Percentiles rank a stretch among this genome's conserved stretches.
These are phyloP conservation scores for Violaceomyces palustris DNA, from an alignment of 1,284 basidiomycete genomes.

Conservation along the genomic window DNA sequence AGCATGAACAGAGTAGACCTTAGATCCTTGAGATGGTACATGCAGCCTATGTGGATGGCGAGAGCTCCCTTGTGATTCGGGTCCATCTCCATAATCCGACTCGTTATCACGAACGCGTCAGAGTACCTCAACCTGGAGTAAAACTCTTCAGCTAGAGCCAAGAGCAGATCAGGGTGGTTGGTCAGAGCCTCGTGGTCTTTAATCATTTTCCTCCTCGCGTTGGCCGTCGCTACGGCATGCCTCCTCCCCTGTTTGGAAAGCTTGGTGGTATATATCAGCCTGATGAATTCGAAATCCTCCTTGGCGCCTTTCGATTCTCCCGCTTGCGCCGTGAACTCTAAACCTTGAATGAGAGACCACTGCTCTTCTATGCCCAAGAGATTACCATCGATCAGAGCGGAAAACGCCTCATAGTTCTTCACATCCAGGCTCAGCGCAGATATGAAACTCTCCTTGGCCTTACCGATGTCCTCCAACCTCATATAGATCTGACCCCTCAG, in stretches of 20 bases:
- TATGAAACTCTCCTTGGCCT: conserved; percentile 89
- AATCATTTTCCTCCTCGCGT: conserved; percentile 62
- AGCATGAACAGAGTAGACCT: conserved; percentile 89
- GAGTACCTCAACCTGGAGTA: conserved; percentile 85
- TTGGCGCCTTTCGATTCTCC: conserved; percentile 56
- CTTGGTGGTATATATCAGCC: conserved; percentile 82
- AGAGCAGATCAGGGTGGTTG: conserved; percentile 87
- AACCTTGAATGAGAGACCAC: conserved; percentile 86
- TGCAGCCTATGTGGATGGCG: conserved; percentile 91
- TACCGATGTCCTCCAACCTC: conserved; percentile 78
- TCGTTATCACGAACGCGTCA: conserved; percentile 83
- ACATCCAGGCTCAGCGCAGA: conserved; percentile 90
- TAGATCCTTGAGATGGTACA: conserved; percentile 86
- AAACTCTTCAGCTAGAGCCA: conserved; percentile 82
- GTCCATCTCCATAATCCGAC: conserved; percentile 35
- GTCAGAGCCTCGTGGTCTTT: conserved; percentile 59
- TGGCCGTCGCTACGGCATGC: conserved; percentile 5
- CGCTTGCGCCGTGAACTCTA: conserved; percentile 73
- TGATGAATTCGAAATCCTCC: conserved; percentile 82
- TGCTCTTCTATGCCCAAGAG: conserved; percentile 55
- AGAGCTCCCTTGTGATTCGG: conserved; percentile 56
- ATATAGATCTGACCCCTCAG: conserved; percentile 88
- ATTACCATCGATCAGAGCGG: conserved; percentile 82
- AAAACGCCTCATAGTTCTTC: conserved; percentile 94
- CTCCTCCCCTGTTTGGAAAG: conserved; percentile 65